Evolutionary conservation across 257 asterid species (phyloP).

Genomic region (Oldenlandia corymbosa): DNA sequence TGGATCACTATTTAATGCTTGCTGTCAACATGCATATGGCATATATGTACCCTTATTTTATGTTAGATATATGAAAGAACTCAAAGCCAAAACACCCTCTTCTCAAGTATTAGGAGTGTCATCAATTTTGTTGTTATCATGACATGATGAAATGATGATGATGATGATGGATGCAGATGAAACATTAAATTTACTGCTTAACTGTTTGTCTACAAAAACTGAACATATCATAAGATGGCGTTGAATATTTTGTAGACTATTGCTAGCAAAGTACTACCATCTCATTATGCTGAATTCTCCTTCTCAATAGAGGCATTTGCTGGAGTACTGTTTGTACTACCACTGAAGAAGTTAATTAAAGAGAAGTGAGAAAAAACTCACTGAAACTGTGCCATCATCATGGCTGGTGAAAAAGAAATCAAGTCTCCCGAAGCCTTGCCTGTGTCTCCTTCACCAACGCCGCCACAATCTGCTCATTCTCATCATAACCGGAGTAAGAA

Average conservation of each 20-base stretch:
- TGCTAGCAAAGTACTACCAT: neutral
- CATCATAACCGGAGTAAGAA: constrained; percentile 41
- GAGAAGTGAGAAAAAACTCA: neutral
- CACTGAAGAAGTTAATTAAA: too few species aligned
- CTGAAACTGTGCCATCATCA: neutral
- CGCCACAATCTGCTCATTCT: neutral
- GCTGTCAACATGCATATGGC: neutral
- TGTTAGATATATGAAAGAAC: too few species aligned
- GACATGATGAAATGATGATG: too few species aligned
- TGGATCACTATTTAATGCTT: constrained; percentile 12
- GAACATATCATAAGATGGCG: too few species aligned
- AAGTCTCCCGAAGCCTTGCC: constrained; percentile 48
- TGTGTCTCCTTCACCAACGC: constrained; percentile 14
- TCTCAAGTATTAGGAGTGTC: neutral
- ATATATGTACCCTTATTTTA: neutral
- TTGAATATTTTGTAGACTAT: neutral
- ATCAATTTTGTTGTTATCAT: neutral
- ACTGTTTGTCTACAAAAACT: neutral
- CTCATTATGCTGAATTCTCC: neutral
- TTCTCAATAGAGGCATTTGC: neutral
- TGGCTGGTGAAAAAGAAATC: constrained; percentile 40
- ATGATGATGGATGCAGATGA: neutral
- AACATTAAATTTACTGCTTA: neutral
- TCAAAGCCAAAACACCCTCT: neutral
- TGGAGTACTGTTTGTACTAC: too few species aligned